Conservation (phyloP, 2,329 filamentous ascomycete species). For the Botrytis hyacinthi region DNA sequence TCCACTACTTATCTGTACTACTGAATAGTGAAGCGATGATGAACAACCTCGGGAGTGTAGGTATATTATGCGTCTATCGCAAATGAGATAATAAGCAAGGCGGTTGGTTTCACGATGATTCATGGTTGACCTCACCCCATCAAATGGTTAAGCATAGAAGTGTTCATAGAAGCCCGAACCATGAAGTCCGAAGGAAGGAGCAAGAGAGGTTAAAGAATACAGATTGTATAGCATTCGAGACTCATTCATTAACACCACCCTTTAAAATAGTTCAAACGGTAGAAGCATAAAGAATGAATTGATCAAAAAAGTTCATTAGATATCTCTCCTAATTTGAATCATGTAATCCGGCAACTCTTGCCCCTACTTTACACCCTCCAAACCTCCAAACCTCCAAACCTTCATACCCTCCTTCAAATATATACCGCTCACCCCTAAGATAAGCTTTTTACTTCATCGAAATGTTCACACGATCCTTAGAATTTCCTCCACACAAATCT, state of each 20-base stretch:
- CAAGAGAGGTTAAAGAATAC: not conserved
- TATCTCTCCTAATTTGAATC: not conserved
- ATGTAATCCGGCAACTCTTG: not conserved
- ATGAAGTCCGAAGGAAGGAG: not conserved
- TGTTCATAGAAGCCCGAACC: not conserved
- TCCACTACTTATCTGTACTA: not conserved
- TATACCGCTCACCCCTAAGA: not conserved
- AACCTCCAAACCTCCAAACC: not conserved
- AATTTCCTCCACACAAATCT: not conserved
- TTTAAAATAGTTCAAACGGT: not conserved
- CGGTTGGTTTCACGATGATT: not conserved
- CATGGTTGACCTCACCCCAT: not conserved
- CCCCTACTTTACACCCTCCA: not conserved
- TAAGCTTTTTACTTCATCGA: not conserved
- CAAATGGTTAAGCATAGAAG: not conserved
- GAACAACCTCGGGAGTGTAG: not conserved
- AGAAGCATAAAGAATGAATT: not conserved
- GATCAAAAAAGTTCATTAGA: not conserved
- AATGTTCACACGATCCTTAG: constrained; percentile 7
- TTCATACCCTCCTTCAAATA: not conserved
- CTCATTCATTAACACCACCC: not conserved
- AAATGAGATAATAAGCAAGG: not conserved
- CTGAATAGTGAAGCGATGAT: not conserved
- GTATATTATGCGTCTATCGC: no score
- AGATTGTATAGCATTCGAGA: not conserved